phyloP scores from a whole-genome alignment of 2,329 filamentous ascomycete genomes.

The Nannizziopsis barbatae region DNA sequence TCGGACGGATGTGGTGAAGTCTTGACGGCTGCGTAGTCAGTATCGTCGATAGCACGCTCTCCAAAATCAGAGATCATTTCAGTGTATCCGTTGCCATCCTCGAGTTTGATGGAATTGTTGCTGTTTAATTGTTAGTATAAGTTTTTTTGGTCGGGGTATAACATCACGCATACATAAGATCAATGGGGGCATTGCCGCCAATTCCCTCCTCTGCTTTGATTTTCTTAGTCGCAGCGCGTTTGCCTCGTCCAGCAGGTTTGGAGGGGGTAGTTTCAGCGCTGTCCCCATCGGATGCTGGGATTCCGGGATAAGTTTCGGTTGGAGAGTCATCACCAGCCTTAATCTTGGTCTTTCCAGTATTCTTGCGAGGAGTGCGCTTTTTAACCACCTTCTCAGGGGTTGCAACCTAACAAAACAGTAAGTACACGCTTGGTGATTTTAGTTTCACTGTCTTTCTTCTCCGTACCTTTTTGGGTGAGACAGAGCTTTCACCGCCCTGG shows the following conservation, averaged over 20 bases:
- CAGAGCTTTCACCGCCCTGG: conserved; percentile 1
- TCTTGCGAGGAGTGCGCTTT: conserved; percentile 14
- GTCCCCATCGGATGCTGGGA: background rate
- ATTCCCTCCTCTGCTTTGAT: background rate
- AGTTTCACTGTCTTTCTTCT: background rate
- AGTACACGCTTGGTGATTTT: background rate
- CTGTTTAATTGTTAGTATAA: background rate
- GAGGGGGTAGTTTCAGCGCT: background rate
- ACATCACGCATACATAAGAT: background rate
- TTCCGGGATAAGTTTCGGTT: background rate
- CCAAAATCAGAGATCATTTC: conserved; percentile 10
- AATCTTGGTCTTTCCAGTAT: conserved; percentile 12
- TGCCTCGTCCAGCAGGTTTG: conserved; percentile 2
- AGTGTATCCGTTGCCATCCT: conserved; percentile 3
- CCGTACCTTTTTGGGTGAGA: conserved; percentile 11
- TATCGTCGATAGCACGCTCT: conserved; percentile 13
- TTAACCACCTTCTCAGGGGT: conserved; percentile 14
- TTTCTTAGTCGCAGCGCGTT: conserved; percentile 5
- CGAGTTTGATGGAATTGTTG: conserved; percentile 7
- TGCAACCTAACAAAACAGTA: conserved; percentile 3
- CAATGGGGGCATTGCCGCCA: background rate
- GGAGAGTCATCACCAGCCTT: conserved; percentile 8
- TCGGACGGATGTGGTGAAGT: background rate
- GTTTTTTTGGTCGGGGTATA: background rate
- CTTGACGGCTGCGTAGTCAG: conserved; percentile 9